phyloP scores from a whole-genome alignment of 192 early-diverging fungal genomes.

The Spinellus fusiger region DNA sequence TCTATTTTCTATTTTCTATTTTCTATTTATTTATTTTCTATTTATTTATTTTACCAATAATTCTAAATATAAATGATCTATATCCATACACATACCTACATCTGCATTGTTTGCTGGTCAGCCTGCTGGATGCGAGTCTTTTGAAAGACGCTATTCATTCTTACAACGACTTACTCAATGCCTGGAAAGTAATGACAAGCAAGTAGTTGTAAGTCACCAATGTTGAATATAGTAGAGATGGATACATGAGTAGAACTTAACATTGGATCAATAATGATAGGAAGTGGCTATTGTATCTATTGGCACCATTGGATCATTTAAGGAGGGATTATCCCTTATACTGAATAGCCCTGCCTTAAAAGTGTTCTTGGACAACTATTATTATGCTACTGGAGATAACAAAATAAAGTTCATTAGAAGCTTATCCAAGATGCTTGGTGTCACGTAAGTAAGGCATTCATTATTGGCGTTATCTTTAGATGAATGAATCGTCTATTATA shows the following conservation, averaged over 20 bases:
- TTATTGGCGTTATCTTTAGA: neutral
- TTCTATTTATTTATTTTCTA: too few species aligned
- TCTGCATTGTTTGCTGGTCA: neutral
- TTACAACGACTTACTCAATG: constrained; percentile 6
- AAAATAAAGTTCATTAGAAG: constrained; percentile 24
- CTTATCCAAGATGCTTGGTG: constrained; percentile 28
- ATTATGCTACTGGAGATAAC: constrained; percentile 16
- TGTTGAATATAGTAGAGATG: neutral
- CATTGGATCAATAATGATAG: constrained; percentile 6
- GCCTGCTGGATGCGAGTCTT: constrained; percentile 10
- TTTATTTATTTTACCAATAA: too few species aligned
- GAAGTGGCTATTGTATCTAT: constrained; percentile 19
- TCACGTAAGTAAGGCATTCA: constrained; percentile 13
- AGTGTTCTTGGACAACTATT: constrained; percentile 9
- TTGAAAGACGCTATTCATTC: constrained; percentile 15
- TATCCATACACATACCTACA: too few species aligned
- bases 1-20: too few species aligned
- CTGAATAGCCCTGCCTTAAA: constrained; percentile 1
- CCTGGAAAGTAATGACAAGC: constrained; percentile 17
- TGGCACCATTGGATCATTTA: constrained; percentile 26
- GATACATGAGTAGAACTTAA: too few species aligned
- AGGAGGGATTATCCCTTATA: constrained; percentile 17
- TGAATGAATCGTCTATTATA: neutral
- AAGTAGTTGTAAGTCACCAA: constrained; percentile 18
- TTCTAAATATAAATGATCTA: too few species aligned